phyloP scores from a whole-genome alignment of 768 basidiomycete species.

The Phanerochaete sordida region DNA sequence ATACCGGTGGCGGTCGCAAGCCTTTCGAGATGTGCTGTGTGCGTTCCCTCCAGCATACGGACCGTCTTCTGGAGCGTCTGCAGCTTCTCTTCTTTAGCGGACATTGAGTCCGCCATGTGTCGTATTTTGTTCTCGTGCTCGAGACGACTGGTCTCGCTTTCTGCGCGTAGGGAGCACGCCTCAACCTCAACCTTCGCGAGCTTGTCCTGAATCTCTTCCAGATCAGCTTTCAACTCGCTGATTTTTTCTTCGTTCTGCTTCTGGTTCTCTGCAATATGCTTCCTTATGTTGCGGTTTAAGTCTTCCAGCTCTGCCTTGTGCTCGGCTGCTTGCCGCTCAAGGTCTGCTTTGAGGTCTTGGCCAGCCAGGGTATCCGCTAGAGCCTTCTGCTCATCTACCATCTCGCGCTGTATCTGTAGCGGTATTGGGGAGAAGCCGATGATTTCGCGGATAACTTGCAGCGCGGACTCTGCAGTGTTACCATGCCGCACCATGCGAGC shows the following conservation, averaged over 20 bases:
- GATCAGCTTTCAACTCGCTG: conserved; percentile 4
- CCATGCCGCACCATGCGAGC: conserved; percentile 43
- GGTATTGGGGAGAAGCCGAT: conserved; percentile 18
- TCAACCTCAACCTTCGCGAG: conserved; percentile 9
- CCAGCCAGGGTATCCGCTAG: conserved; percentile 18
- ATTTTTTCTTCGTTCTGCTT: conserved; percentile 10
- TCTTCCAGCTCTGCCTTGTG: conserved; percentile 1
- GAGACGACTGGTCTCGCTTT: conserved; percentile 36
- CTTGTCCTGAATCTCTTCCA: conserved; percentile 6
- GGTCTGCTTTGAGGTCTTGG: conserved; percentile 13
- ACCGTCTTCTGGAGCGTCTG: neutral
- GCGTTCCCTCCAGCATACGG: too few relatives aligned
- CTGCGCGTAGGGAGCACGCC: conserved; percentile 19
- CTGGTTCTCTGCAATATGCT: conserved; percentile 9
- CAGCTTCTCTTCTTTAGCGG: conserved; percentile 1
- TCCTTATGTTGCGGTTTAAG: conserved; percentile 6
- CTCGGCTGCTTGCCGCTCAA: neutral
- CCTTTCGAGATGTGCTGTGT: too few relatives aligned
- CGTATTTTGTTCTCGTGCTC: conserved; percentile 14
- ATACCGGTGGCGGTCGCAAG: too few relatives aligned
- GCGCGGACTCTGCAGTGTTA: conserved; percentile 38
- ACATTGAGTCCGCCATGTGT: conserved; percentile 8
- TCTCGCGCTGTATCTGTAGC: conserved; percentile 16
- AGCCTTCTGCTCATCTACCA: conserved; percentile 13
- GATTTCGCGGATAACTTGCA: conserved; percentile 39